A percentile compares a stretch with the other conserved stretches of the same genome.
These are phyloP conservation scores for Solanum pimpinellifolium DNA, from an alignment of 257 asterid species.

Conservation along the genomic window DNA sequence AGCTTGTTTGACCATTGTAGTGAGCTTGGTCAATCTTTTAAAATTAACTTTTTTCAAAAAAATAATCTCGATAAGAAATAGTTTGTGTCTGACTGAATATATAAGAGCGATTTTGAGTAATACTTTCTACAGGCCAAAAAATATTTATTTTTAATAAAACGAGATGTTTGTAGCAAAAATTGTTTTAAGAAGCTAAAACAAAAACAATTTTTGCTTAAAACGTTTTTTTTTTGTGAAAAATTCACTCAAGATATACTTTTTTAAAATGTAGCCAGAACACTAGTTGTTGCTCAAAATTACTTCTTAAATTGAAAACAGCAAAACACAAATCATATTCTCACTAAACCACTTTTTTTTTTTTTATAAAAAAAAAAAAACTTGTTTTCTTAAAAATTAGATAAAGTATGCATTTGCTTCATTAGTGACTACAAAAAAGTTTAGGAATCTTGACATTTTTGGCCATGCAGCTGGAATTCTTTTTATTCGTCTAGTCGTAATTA, in stretches of 20 bases:
- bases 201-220: neutral
- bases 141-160: neutral
- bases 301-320: neutral
- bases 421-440: neutral
- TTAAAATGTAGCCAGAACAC: neutral
- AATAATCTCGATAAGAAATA: fast-evolving
- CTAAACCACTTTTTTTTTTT: no score
- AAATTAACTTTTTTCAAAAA: no score
- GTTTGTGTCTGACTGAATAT: neutral
- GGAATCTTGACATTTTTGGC: neutral
- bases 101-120: neutral
- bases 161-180: neutral
- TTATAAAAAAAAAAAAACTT: no score
- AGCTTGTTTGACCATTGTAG: neutral
- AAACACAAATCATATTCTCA: neutral
- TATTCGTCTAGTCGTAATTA: neutral
- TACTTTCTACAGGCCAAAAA: fast-evolving
- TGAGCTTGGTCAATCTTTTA: neutral
- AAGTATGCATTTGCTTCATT: neutral
- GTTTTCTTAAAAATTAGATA: no score
- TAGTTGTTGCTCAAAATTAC: neutral
- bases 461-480: neutral
- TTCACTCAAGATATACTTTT: neutral
- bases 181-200: neutral
- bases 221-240: no score